Base-by-base conservation (phyloP, 495 filamentous ascomycete genomes). In the Schizothecium vesticola region DNA sequence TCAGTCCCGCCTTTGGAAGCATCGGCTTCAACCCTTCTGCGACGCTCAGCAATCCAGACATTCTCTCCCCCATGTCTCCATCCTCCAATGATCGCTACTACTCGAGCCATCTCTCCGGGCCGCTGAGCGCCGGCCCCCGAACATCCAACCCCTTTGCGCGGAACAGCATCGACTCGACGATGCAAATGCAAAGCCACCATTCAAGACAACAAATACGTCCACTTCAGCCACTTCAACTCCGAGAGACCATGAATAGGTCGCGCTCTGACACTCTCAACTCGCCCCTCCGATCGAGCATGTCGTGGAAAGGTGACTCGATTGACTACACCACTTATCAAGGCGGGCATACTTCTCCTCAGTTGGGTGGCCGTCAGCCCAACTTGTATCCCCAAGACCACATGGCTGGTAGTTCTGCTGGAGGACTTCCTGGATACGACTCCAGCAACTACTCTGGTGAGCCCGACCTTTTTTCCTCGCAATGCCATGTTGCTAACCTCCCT, bases 1-100 rank as follows among this genome's bases (percentile, higher is more conserved):
- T 89, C 19, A 88, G 83, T 67, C 86, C 87, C 22, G 85, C 85
- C 0, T 87, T 90, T 77, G 85, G 86, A 1, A 80, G 80, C 68
- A 88, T 89, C 66, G 84, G 83, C 26, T 90, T 90, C 76, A 83
- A 83, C 21, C 83, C 81, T 16, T 78, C 81, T 5, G 77, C 71
- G 11, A 70, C 80, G 3, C 82, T 85, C 73, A 80, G 75, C 70
- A 81, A 73, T 24, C 74, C 84, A 9, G 84, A 86, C 70, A 76
- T 84, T n/a, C 77, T 86, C 24, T 86, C 85, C 10, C 84, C 85
- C 7, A 72, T 86, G 51, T 86, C 85, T 2, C 76, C 81, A 19
- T 79, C 79, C 26, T 83, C 84, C 6, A 79, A 74, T 67, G 85
- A 86, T 67, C 83, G 80, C 56, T 85, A 81, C 73, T 88, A 85